phyloP scores from a whole-genome alignment of 441 rosid genomes.

The Kokia cookei region DNA sequence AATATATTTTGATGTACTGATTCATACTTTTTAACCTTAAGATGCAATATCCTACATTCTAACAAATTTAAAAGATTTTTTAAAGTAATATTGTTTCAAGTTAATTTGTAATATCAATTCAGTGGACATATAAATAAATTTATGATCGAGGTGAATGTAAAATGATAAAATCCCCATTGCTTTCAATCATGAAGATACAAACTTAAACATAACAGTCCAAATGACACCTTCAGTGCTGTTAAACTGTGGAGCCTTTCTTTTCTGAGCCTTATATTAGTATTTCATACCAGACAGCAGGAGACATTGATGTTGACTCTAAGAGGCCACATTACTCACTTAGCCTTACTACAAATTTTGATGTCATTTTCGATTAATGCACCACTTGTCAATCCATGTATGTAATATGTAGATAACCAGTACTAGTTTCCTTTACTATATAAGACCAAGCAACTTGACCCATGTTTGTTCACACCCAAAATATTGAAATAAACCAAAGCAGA shows the following conservation, averaged over 20 bases:
- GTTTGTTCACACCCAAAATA: not conserved
- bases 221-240: not conserved
- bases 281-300: conserved; percentile 34
- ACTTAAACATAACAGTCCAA: not conserved
- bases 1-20: too few species aligned
- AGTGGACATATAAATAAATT: too few species aligned
- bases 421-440: conserved; percentile 21
- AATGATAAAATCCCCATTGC: not conserved
- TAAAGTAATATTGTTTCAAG: too few species aligned
- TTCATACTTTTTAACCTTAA: too few species aligned
- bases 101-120: too few species aligned
- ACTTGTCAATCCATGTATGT: conserved; percentile 9
- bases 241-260: not conserved
- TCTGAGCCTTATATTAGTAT: not conserved
- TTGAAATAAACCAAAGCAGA: not conserved
- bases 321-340: conserved; percentile 25
- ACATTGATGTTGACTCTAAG: conserved; percentile 43
- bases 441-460: not conserved
- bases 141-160: not conserved
- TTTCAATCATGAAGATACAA: not conserved
- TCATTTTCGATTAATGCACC: conserved; percentile 22
- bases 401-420: not conserved
- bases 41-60: too few species aligned
- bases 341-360: conserved; percentile 31
- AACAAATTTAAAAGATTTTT: not conserved